These are phyloP conservation scores for Geotrichum phurueaensis DNA, from an alignment of 1,139 yeast species.

Conservation along the genomic window DNA sequence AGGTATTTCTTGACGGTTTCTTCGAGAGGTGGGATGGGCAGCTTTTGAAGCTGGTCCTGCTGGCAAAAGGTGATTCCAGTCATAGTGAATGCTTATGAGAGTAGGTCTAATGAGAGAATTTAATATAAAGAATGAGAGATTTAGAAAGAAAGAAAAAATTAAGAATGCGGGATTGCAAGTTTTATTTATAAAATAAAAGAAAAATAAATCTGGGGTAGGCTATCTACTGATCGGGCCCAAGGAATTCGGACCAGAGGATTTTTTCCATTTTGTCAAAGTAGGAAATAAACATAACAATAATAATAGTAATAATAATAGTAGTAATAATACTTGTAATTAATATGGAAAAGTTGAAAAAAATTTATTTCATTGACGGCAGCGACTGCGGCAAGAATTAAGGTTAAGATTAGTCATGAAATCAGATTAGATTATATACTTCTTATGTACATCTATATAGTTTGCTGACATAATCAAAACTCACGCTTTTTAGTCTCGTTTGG, in stretches of 20 bases:
- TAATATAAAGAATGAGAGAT: not conserved
- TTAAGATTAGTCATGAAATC: not conserved
- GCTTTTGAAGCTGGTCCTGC: slow-evolving; percentile 52
- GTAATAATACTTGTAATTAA: too few relatives aligned
- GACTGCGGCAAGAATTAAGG: too few relatives aligned
- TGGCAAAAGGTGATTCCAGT: slow-evolving; percentile 43
- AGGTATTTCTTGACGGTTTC: slow-evolving; percentile 62
- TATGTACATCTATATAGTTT: not conserved
- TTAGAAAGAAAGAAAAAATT: not conserved
- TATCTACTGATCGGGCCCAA: not conserved
- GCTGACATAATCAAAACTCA: not conserved
- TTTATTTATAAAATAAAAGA: not conserved
- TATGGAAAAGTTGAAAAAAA: too few relatives aligned
- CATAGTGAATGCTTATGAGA: slow-evolving; percentile 1
- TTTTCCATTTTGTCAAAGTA: not conserved
- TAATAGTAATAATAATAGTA: too few relatives aligned
- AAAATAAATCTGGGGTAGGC: not conserved
- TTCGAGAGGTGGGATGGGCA: slow-evolving; percentile 72
- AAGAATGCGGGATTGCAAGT: not conserved
- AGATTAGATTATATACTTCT: not conserved
- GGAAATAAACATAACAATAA: not conserved
- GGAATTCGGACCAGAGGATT: not conserved
- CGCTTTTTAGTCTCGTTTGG: not conserved
- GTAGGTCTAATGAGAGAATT: not conserved
- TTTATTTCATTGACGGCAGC: too few relatives aligned